Evolutionary conservation across 768 basidiomycete genomes (phyloP).

Genomic region (Pluteus cervinus): DNA sequence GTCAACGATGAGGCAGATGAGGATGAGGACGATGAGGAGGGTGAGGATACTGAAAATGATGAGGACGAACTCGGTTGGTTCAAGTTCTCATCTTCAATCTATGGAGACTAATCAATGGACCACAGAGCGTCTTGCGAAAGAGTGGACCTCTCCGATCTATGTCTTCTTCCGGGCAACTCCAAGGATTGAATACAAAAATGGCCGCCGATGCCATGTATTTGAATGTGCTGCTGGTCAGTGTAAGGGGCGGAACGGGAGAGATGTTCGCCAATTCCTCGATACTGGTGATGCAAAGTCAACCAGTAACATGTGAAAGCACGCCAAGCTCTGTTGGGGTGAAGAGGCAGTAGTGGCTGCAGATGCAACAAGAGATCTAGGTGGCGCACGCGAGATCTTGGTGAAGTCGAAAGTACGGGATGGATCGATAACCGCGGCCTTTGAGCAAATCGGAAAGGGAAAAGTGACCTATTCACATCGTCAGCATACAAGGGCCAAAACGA

Average conservation of each 20-base stretch:
- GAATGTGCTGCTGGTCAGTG: background rate
- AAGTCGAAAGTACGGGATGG: conserved; percentile 8
- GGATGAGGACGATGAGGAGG: no score
- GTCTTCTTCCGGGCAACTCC: conserved; percentile 7
- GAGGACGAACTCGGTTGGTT: background rate
- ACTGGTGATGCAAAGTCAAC: conserved; percentile 8
- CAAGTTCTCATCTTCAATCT: background rate
- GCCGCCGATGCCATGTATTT: background rate
- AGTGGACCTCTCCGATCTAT: conserved; percentile 10
- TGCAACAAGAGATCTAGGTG: conserved; percentile 4
- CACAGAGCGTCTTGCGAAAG: conserved; percentile 1
- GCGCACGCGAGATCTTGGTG: conserved; percentile 4
- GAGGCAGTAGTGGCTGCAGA: conserved; percentile 14
- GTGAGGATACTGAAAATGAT: no score
- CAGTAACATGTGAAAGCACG: conserved; percentile 20
- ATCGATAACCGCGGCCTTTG: conserved; percentile 21
- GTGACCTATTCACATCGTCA: conserved; percentile 22
- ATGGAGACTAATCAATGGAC: no score
- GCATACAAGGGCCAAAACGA: conserved; percentile 18
- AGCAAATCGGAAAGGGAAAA: conserved; percentile 18
- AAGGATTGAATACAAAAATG: background rate
- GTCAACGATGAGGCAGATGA: conserved; percentile 7
- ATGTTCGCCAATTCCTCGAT: conserved; percentile 8
- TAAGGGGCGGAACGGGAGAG: background rate
- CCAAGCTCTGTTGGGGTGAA: conserved; percentile 19